phyloP scores from a whole-genome alignment of 306 rosid species.

The Gastrolobium bilobum region DNA sequence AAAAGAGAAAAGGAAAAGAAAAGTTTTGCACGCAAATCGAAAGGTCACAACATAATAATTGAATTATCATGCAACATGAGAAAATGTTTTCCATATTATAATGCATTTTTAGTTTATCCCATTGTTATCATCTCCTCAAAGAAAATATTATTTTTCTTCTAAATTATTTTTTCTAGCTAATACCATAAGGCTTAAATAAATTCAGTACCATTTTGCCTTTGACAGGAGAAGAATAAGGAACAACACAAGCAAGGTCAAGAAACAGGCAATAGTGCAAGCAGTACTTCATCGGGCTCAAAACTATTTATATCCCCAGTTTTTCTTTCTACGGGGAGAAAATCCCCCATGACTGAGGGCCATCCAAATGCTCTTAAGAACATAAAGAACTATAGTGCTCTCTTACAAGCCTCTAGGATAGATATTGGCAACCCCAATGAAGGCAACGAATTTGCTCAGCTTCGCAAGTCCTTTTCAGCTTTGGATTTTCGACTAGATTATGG shows the following conservation, averaged over 20 bases:
- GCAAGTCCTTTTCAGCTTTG: constrained; percentile 57
- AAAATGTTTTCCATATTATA: too few species aligned
- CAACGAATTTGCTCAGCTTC: constrained; percentile 40
- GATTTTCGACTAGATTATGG: constrained; percentile 55
- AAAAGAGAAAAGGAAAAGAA: too few species aligned
- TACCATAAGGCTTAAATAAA: not conserved
- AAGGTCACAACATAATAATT: too few species aligned
- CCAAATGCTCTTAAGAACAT: constrained; percentile 69
- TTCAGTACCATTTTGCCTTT: not conserved
- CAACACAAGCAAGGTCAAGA: constrained; percentile 49
- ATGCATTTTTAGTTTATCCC: not conserved
- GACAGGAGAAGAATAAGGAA: constrained; percentile 56
- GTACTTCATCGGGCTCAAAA: constrained; percentile 57
- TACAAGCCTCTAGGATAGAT: constrained; percentile 67
- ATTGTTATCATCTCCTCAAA: not conserved
- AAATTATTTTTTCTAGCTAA: too few species aligned
- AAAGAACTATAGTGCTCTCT: constrained; percentile 54
- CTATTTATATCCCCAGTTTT: constrained; percentile 52
- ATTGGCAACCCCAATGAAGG: constrained; percentile 57
- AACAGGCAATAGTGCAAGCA: constrained; percentile 50
- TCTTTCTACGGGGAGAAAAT: constrained; percentile 44
- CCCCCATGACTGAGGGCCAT: constrained; percentile 63
- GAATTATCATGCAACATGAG: too few species aligned
- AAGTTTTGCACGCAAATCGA: too few species aligned
- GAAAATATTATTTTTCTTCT: too few species aligned